Evolutionary conservation across 192 early-diverging fungal species (phyloP).

Genomic region (Coemansia sp.): DNA sequence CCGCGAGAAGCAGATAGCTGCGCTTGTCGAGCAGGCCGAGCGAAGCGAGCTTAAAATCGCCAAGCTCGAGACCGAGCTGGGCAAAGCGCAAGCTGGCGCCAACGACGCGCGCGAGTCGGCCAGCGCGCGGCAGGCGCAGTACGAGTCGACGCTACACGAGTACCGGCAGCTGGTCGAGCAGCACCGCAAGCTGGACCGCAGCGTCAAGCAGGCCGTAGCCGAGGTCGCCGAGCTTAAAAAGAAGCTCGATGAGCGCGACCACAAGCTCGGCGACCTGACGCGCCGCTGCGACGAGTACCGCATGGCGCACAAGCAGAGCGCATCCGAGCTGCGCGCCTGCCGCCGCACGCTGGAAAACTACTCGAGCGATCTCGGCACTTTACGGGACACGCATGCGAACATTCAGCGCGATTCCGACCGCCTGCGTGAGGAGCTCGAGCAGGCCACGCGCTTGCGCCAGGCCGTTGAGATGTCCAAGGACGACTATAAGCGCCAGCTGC

Average conservation of each 20-base stretch:
- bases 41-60: neutral
- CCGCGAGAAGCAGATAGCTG: constrained; percentile 6
- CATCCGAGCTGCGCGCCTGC: constrained; percentile 22
- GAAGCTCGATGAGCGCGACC: constrained; percentile 35
- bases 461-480: constrained; percentile 51
- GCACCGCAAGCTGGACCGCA: constrained; percentile 31
- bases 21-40: constrained; percentile 7
- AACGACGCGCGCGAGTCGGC: constrained; percentile 47
- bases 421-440: constrained; percentile 24
- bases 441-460: constrained; percentile 19
- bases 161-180: constrained; percentile 27
- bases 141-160: constrained; percentile 74
- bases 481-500: constrained; percentile 47
- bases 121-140: constrained; percentile 87
- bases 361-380: constrained; percentile 17
- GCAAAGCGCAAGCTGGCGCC: neutral
- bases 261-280: constrained; percentile 15
- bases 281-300: constrained; percentile 30
- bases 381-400: constrained; percentile 19
- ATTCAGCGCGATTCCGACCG: constrained; percentile 16
- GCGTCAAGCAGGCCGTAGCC: constrained; percentile 35
- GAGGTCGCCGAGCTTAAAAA: constrained; percentile 37
- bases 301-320: constrained; percentile 22
- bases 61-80: constrained; percentile 1
- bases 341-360: constrained; percentile 27